These are phyloP conservation scores for Chlorella sorokiniana DNA, from an alignment of 139 green algal species.

Conservation along the genomic window DNA sequence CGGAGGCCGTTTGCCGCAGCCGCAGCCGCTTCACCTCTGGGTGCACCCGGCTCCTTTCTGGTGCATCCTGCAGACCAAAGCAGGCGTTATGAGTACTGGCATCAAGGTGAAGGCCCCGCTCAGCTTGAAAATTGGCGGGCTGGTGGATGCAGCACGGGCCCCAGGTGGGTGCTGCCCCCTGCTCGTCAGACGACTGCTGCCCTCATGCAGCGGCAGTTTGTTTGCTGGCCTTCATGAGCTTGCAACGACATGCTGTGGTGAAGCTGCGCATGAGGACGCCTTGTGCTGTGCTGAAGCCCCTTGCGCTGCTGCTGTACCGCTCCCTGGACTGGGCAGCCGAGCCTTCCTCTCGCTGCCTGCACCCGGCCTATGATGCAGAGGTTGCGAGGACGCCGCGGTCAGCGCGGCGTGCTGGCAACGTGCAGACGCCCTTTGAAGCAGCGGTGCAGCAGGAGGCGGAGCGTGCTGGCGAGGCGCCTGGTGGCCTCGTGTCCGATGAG, in stretches of 20 bases:
- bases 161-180: not conserved
- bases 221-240: not conserved
- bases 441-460: not conserved
- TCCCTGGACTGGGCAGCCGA: no score
- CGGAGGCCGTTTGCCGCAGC: not conserved
- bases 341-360: not conserved
- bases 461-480: no score
- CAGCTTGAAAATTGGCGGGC: not conserved
- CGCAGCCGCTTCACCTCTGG: not conserved
- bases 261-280: no score
- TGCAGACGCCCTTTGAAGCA: not conserved
- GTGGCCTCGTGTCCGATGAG: conserved; percentile 64
- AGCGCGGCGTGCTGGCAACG: no score
- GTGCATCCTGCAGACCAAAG: not conserved
- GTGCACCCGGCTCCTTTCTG: not conserved
- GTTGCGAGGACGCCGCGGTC: no score
- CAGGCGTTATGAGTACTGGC: not conserved
- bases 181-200: not conserved
- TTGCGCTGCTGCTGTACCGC: no score
- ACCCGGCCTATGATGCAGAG: not conserved
- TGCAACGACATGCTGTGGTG: no score
- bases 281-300: no score
- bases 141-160: not conserved
- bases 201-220: not conserved
- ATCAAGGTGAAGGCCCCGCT: not conserved